A percentile compares a stretch with the other conserved stretches of the same genome.
These are phyloP conservation scores for Shiraia bambusicola DNA, from an alignment of 2,329 filamentous ascomycete species.

Conservation along the genomic window DNA sequence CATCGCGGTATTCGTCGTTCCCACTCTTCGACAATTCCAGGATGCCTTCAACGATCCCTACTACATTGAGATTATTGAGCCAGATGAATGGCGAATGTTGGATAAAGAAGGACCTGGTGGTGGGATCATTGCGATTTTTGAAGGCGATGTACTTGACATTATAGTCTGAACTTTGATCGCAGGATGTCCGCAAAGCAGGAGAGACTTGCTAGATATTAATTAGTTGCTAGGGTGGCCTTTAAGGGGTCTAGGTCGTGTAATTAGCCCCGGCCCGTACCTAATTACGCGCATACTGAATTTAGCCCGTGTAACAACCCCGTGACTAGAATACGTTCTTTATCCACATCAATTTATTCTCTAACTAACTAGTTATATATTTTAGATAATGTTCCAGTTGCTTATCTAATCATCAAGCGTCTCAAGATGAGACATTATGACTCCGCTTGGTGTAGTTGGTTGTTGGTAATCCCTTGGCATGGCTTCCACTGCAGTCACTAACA, in stretches of 20 bases:
- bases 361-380: no score
- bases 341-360: no score
- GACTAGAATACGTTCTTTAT: no score
- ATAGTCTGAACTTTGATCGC: neutral
- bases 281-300: no score
- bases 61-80: slow-evolving; percentile 32
- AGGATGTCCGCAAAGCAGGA: no score
- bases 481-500: neutral
- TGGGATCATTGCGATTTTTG: slow-evolving; percentile 17
- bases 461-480: neutral
- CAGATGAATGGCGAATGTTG: slow-evolving; percentile 34
- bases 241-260: no score
- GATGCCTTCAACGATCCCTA: slow-evolving; percentile 36
- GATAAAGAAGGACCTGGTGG: slow-evolving; percentile 26
- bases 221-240: no score
- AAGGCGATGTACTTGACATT: slow-evolving; percentile 16
- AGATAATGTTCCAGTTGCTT: no score
- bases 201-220: no score
- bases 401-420: neutral
- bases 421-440: neutral
- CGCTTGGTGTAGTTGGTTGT: slow-evolving; percentile 3
- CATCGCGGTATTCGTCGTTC: slow-evolving; percentile 35
- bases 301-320: no score
- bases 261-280: no score
- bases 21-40: slow-evolving; percentile 26